Base-by-base conservation (phyloP, 1,139 yeast genomes). In the Saccharomyces hybrid region DNA sequence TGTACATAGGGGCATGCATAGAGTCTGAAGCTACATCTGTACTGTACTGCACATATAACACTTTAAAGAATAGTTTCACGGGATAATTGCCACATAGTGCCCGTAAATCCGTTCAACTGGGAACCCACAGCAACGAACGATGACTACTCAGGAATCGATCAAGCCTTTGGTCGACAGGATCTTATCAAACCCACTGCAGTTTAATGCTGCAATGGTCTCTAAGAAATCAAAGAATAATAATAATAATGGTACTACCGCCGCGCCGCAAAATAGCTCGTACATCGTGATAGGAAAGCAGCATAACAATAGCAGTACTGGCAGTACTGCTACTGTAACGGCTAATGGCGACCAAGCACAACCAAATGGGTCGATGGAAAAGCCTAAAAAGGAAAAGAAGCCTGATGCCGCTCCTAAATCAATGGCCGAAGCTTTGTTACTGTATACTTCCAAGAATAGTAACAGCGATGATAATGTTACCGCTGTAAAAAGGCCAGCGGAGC, bases 171-270 rank as follows among this genome's bases (percentile, higher is more conserved):
- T 82, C 55, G 85, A 82, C 63, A 74, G 86, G 64, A 79, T 82
- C 58, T 75, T 83, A 49, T 71, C 79, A 54, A 79, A 78, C 59
- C 88, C 87, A n/a, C 70, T 84, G 53, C 78, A 79, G 38, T 85
- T 85, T 69, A 79, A 77, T 51, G 75, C 80, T 13, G 86, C 84
- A 4, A 38, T 38, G 44, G 4, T 38, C 44, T 38, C 44, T 16
- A 47, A 28, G 44, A 51, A 38, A 29, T 41, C 49, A 9, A 20
- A 20, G 23, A 20, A 20, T 20, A 20, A 20, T 20, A 44, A 29
- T 32, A 32, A 32, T 32, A 28, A 47, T 25, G 32, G 64, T 72
- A 47, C 55, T 55, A 51, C 60, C 59, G 52, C 64, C 67, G 46
- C 56, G 51, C 32, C 54, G 44, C 25, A 38, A 16, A 38, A 16